A percentile compares a stretch with the other conserved stretches of the same genome.
Conservation (phyloP, 1,284 basidiomycete species). For the Psilocybe mexicana region DNA sequence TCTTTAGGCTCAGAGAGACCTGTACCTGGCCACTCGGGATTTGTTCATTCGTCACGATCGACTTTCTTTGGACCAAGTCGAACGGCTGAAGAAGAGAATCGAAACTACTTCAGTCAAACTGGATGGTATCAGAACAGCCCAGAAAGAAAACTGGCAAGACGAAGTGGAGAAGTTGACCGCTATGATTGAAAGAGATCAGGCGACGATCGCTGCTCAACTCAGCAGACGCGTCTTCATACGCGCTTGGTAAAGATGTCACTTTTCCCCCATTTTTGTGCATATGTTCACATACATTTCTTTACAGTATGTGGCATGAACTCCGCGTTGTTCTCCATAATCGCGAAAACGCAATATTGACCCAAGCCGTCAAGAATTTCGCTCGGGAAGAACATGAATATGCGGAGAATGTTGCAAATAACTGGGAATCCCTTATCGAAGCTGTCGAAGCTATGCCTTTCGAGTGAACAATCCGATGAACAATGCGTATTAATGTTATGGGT, state of each 20-base stretch:
- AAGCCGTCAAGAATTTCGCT: conserved; percentile 71
- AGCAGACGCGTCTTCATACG: conserved; percentile 81
- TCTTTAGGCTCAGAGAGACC: conserved; percentile 76
- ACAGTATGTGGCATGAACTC: conserved; percentile 90
- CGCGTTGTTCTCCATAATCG: conserved; percentile 85
- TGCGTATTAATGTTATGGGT: not conserved
- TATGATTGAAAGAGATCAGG: conserved; percentile 76
- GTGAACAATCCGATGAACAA: conserved; percentile 35
- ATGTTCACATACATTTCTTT: conserved; percentile 2
- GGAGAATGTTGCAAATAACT: conserved; percentile 64
- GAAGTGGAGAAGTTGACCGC: conserved; percentile 76
- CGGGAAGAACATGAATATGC: conserved; percentile 70
- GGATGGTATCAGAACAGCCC: conserved; percentile 64
- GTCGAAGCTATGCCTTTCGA: conserved; percentile 85
- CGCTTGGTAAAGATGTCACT: conserved; percentile 58
- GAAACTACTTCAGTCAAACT: conserved; percentile 76
- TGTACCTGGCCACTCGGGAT: conserved; percentile 84
- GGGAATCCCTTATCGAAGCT: conserved; percentile 69
- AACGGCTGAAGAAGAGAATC: conserved; percentile 82
- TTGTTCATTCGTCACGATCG: conserved; percentile 82
- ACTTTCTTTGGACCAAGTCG: conserved; percentile 82
- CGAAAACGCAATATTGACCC: conserved; percentile 80
- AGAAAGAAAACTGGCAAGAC: conserved; percentile 80
- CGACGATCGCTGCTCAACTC: conserved; percentile 67
- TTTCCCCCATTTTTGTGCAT: not conserved